phyloP scores from a whole-genome alignment of 441 rosid species.

The Arabidopsis hybrid region DNA sequence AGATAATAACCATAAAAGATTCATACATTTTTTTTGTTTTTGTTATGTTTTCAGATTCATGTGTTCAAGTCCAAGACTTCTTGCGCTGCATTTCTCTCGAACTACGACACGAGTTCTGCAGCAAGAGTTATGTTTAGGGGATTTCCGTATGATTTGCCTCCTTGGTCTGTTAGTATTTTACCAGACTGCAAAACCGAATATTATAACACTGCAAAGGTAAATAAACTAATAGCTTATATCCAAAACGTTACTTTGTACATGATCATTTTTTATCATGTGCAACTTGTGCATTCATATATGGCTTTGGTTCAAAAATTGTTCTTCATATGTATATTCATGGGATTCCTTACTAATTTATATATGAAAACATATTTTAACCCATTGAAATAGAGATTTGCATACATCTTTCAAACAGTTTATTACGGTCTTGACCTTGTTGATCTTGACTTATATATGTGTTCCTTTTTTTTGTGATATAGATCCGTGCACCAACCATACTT shows the following conservation, averaged over 20 bases:
- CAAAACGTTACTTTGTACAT: too few relatives aligned
- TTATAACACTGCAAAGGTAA: conserved; percentile 59
- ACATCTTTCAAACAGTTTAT: conserved; percentile 52
- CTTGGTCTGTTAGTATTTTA: conserved; percentile 65
- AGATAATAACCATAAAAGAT: conserved; percentile 5
- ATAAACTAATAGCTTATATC: conserved; percentile 11
- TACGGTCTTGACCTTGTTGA: conserved; percentile 22
- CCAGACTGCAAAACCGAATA: conserved; percentile 71
- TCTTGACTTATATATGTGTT: not conserved
- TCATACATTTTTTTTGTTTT: not conserved
- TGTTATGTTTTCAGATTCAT: conserved; percentile 48
- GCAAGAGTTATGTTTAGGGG: conserved; percentile 52
- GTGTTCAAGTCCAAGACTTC: conserved; percentile 48
- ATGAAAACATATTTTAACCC: too few relatives aligned
- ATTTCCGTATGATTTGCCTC: conserved; percentile 54
- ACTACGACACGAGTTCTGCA: conserved; percentile 47
- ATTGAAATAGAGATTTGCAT: too few relatives aligned
- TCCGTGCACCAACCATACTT: conserved; percentile 51
- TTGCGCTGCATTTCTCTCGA: conserved; percentile 70
- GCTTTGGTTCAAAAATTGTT: too few relatives aligned
- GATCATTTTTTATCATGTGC: too few relatives aligned
- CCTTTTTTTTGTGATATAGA: conserved; percentile 38
- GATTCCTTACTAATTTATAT: too few relatives aligned
- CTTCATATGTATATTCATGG: too few relatives aligned
- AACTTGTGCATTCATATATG: too few relatives aligned